Base-by-base conservation (phyloP, 2,329 filamentous ascomycete genomes). In the Fusarium verticillioides region DNA sequence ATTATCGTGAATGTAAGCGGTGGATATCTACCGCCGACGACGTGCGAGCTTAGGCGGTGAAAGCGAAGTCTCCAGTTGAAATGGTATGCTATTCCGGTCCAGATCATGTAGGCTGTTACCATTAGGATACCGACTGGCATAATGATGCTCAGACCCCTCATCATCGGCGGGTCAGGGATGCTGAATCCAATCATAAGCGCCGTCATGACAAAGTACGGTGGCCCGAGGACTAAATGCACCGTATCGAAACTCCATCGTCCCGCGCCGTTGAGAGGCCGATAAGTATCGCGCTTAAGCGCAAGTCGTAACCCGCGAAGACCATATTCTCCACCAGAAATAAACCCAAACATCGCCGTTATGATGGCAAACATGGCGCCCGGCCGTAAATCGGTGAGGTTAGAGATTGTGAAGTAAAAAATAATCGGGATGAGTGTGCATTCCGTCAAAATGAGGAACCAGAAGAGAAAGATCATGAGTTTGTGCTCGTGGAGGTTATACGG, bases 301-400 rank as follows among this genome's bases (percentile, higher is more conserved):
- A 72, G 52, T 2, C 70, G 64, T 10, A 72, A 37, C 6, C 70
- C 59, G 6, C 70, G 52, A 28, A 73, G 66, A 9, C 82, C 83
- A 44, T 85, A 85, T 66, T 86, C 84, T 52, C 85, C 79, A 30
- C 84, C 84, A 0, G 84, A 85, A 11, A 85, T 81, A 59, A 85
- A 78, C 54, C 85, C 85, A 72, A 85, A 86, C 75, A 86, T 84
- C 18, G 85, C 82, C 1, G 84, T 85, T 57, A 86, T 83, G 56
- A 86, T 84, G 61, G 85, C 84, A 63, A 86, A 86, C 56, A 83
- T 77, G 7, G 69, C 70, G 4, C 74, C 76, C 3, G 72, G 70
- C 5, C 70, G 68, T 37, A 77, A 60, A 26, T 74, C 67, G 32
- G 66, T 72, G 9, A 72, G 40, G 13, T 68, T 83, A 61, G 81